Base-by-base conservation (phyloP, 2,329 filamentous ascomycete genomes). In the Aspergillus sp. region DNA sequence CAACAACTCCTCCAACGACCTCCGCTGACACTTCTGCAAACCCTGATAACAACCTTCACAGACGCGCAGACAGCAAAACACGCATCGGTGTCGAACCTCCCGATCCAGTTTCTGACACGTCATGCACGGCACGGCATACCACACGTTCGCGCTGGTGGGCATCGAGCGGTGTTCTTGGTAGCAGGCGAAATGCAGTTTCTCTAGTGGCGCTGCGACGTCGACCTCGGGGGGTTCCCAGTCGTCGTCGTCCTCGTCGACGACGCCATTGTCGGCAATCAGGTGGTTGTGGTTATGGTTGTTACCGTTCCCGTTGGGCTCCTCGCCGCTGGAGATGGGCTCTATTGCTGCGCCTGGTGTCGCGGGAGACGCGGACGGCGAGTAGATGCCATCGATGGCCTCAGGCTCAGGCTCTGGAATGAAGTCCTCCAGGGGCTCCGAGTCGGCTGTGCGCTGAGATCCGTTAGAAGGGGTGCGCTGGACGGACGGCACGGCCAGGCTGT, bases 121-220 rank as follows among this genome's bases (percentile, higher is more conserved):
- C 68, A 71, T 71, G 54, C 69, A 72, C 7, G 68, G 69, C 32
- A 70, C 56, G 4, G 68, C 57, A 51, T 67, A 64, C 62, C 66
- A 65, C 45, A 57, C 52, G 48, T 72, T 72, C 41, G 58, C 59
- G n/a, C 63, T 57, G 2, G 53, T 46, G 1, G 57, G 57, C 61
- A 72, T 69, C 0, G 54, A 52, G 8, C 60, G 57, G 43, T 72
- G 69, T 5, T 61, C 58, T 47, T 70, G 66, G 49, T 66, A 71
- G 52, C 69, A 72, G 29, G 53, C 48, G 45, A 59, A 65, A 44
- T 71, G 69, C 9, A 63, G 49, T 42, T 59, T 59, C 34, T 57
- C 64, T 44, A 72, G 54, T 3, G 62, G 62, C 7, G 68, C 61
- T 5, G 64, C 55, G 39, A 64, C 53, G 34, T 65, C 63, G 8